These are phyloP conservation scores for Gossypium raimondii DNA, from an alignment of 345 rosid species.

Conservation along the genomic window DNA sequence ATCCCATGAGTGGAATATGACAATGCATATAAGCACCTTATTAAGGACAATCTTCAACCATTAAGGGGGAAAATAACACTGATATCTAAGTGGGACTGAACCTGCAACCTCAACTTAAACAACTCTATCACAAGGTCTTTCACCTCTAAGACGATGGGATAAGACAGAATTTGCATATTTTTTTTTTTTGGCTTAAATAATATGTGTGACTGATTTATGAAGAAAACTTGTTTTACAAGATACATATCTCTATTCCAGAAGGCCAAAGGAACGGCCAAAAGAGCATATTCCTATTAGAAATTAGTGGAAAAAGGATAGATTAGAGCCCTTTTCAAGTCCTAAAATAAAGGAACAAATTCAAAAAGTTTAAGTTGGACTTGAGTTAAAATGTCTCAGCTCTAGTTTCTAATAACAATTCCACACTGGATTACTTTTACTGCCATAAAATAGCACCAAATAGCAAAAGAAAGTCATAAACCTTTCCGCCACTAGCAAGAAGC, in stretches of 20 bases:
- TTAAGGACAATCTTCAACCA: not conserved
- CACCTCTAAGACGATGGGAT: not conserved
- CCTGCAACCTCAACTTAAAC: not conserved
- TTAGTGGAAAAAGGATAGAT: not conserved
- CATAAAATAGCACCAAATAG: slow-evolving; percentile 1
- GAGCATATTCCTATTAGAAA: not conserved
- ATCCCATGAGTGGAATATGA: not conserved
- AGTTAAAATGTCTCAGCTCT: not conserved
- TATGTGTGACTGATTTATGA: not conserved
- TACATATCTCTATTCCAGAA: not conserved
- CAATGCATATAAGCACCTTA: not conserved
- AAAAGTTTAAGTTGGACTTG: not conserved
- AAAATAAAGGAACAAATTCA: not conserved
- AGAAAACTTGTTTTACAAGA: not conserved
- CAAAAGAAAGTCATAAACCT: slow-evolving; percentile 50
- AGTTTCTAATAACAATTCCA: not conserved
- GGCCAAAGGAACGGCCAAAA: not conserved
- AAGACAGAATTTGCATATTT: not conserved
- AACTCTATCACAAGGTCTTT: not conserved
- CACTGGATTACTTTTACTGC: slow-evolving; percentile 4
- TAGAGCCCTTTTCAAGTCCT: not conserved
- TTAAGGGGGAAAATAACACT: not conserved
- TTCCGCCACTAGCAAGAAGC: slow-evolving; percentile 85
- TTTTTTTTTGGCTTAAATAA: not conserved
- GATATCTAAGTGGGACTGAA: not conserved